phyloP scores from a whole-genome alignment of 768 basidiomycete species.

The Leccinum truebloodii region DNA sequence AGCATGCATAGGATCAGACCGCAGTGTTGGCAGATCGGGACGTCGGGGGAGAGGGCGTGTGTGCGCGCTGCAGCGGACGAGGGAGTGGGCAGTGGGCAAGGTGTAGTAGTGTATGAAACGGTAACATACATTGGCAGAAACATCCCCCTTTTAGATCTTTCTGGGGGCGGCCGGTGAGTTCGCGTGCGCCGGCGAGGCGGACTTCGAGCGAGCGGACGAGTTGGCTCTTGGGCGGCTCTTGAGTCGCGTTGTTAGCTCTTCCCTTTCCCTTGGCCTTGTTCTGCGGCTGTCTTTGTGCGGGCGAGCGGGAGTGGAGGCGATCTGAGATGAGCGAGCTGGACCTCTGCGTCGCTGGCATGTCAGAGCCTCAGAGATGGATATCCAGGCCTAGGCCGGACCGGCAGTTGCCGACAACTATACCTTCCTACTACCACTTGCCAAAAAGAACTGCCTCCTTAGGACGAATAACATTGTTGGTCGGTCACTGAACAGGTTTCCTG shows the following conservation, averaged over 20 bases:
- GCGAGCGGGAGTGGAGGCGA: constrained; percentile 41
- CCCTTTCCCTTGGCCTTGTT: constrained; percentile 31
- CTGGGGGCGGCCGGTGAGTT: constrained; percentile 30
- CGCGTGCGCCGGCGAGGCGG: constrained; percentile 42
- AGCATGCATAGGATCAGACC: constrained; percentile 63
- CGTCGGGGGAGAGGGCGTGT: constrained; percentile 59
- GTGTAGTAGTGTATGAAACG: neutral
- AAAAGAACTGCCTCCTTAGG: too few species aligned
- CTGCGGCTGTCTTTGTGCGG: constrained; percentile 16
- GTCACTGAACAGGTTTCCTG: too few species aligned
- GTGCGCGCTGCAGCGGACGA: constrained; percentile 44
- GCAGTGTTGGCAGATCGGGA: constrained; percentile 55
- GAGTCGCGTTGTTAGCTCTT: constrained; percentile 42
- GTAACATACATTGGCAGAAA: constrained; percentile 57
- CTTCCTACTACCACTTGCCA: too few species aligned
- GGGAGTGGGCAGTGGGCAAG: neutral
- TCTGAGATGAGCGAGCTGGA: constrained; percentile 53
- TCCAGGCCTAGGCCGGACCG: too few species aligned
- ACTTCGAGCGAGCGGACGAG: constrained; percentile 49
- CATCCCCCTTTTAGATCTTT: constrained; percentile 66
- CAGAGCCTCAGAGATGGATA: too few species aligned
- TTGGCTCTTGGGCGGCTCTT: constrained; percentile 46
- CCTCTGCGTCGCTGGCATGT: constrained; percentile 11
- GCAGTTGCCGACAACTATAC: too few species aligned
- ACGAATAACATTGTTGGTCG: too few species aligned